phyloP scores from a whole-genome alignment of 139 green algal species.

The Tetraselmis chui region DNA sequence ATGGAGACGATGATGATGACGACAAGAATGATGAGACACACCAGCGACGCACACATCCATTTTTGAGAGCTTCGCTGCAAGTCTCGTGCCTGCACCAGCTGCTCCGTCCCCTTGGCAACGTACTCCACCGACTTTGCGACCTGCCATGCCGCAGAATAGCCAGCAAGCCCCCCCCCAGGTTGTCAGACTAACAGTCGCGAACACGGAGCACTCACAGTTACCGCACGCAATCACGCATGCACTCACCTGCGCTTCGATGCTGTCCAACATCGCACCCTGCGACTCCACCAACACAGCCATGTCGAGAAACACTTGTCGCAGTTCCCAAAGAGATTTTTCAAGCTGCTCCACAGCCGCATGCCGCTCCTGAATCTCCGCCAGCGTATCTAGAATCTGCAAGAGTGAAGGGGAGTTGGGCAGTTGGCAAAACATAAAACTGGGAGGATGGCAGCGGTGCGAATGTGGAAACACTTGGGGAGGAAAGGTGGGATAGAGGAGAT shows the following conservation, averaged over 20 bases:
- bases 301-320: constrained; percentile 82
- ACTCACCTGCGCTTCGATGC: constrained; percentile 56
- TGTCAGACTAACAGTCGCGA: too few species aligned
- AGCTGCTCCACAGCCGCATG: constrained; percentile 61
- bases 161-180: too few species aligned
- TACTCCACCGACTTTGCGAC: constrained; percentile 77
- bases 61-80: constrained; percentile 90
- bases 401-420: too few species aligned
- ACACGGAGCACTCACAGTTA: too few species aligned
- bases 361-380: constrained; percentile 94
- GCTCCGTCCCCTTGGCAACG: constrained; percentile 70
- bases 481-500: too few species aligned
- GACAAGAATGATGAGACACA: constrained; percentile 79
- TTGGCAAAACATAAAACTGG: too few species aligned
- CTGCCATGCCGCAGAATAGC: too few species aligned
- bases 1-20: constrained; percentile 64
- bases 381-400: constrained; percentile 81
- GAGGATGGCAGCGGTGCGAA: too few species aligned
- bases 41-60: constrained; percentile 86
- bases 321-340: constrained; percentile 62
- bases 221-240: background rate
- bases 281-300: constrained; percentile 87
- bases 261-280: constrained; percentile 65
- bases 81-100: constrained; percentile 75
- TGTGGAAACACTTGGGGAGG: too few species aligned